Evolutionary conservation across 2,329 filamentous ascomycete species (phyloP), one percentile per base, ranked within the genome.

Genomic region (Didymella segeticola): DNA sequence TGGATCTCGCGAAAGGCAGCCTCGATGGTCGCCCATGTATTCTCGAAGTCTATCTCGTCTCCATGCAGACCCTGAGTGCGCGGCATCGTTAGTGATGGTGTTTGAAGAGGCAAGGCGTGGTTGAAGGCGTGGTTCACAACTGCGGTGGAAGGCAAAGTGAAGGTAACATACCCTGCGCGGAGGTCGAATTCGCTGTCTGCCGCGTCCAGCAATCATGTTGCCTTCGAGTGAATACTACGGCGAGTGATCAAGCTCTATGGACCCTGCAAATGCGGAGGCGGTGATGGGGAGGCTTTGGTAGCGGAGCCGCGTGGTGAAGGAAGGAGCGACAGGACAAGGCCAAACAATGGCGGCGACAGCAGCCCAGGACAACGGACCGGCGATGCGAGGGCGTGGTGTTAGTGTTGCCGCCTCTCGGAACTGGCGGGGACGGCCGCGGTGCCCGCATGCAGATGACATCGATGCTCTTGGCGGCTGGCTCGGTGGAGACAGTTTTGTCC

Each of bases 1-100:
- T 98, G 93, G 43, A 99, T 98, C 70, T 96, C 90, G 51, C 80
- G 82, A 46, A 99, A 84, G 4, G 93, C 92, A 41, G 86, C 83
- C 38, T 87, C 82, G 7, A 99, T 84, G 37, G 86, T 85, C 12
- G 81, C 80, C 95, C 95, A 99, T 64, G 87, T 90, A 2, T 84
- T 81, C n/a, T 96, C 90, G 70, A 96, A 96, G 62, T 96, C 91
- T 64, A 89, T 82, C 9, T 83, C 80, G 61, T 88, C 86, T 56
- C 79, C 82, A 53, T 80, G 80, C 19, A 86, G 73, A 52, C 84
- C 83, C 86, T 89, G 66, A 51, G 11, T 41, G 19, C 7, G 52
- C 39, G 26, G 9, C 53, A 57, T 60, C 15, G 55, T 65, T 38
- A 67, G 60, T 39, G 17, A 19, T 37, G 43, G 17, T 30, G 31